Percentiles rank a stretch among this genome's conserved stretches.
phyloP scores from a whole-genome alignment of 371 early-diverging fungal genomes.

The Mortierella sp. region DNA sequence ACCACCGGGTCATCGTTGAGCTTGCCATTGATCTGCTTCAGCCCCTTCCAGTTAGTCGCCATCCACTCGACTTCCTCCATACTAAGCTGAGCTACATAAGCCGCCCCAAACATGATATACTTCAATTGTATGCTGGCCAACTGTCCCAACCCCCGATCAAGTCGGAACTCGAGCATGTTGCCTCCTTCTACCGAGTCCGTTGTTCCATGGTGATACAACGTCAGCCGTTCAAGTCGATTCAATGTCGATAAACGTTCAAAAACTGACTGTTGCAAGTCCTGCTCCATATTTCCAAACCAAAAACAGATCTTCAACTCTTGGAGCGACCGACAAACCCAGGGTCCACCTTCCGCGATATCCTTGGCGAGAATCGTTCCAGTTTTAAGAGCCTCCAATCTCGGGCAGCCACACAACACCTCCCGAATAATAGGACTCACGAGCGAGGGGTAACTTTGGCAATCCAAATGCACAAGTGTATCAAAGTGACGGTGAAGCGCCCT shows the following conservation, averaged over 20 bases:
- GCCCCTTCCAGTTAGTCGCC: neutral
- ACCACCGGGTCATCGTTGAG: too few relatives aligned
- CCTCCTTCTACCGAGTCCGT: too few relatives aligned
- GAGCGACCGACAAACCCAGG: neutral
- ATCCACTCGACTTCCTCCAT: neutral
- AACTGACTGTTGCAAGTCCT: neutral
- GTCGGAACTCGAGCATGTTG: neutral
- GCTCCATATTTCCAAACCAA: neutral
- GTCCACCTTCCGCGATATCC: neutral
- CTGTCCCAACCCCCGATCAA: neutral
- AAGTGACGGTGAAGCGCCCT: too few relatives aligned
- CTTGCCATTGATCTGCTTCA: neutral
- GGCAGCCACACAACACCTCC: too few relatives aligned
- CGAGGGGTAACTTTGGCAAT: too few relatives aligned
- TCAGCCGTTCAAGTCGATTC: neutral
- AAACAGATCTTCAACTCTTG: neutral
- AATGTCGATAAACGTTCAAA: neutral
- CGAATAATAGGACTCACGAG: too few relatives aligned
- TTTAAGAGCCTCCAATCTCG: too few relatives aligned
- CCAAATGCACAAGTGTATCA: too few relatives aligned
- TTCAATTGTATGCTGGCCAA: neutral
- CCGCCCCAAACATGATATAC: too few relatives aligned
- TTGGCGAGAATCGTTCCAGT: neutral
- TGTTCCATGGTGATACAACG: too few relatives aligned
- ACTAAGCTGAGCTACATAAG: too few relatives aligned